Conservation (phyloP, 192 early-diverging fungal species). For the Thoreauomyces humboldtii region DNA sequence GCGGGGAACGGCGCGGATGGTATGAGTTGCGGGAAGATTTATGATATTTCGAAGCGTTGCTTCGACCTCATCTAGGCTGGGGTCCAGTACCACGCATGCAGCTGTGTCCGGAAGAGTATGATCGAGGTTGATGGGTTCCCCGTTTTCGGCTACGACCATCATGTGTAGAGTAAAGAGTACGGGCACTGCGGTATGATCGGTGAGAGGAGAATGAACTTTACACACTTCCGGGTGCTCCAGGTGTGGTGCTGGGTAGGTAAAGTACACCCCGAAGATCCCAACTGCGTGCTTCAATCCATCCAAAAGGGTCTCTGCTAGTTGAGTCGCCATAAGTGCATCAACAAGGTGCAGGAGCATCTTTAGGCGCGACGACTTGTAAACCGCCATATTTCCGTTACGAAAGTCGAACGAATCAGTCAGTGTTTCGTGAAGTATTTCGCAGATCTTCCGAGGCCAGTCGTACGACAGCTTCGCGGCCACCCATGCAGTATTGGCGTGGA, state of each 20-base stretch:
- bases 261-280: constrained; percentile 19
- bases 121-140: neutral
- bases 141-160: neutral
- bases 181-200: neutral
- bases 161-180: neutral
- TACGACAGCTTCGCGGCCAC: constrained; percentile 16
- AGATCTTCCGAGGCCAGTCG: constrained; percentile 26
- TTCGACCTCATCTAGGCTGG: neutral
- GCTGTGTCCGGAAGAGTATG: too few species aligned
- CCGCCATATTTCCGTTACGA: constrained; percentile 15
- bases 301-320: constrained; percentile 25
- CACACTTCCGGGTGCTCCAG: neutral
- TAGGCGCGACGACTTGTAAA: constrained; percentile 21
- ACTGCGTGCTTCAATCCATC: constrained; percentile 20
- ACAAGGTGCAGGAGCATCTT: constrained; percentile 28
- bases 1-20: constrained; percentile 6
- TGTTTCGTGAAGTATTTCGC: constrained; percentile 12
- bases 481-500: constrained; percentile 2
- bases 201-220: neutral
- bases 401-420: constrained; percentile 35
- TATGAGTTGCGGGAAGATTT: neutral
- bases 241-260: neutral
- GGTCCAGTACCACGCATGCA: constrained; percentile 1
- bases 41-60: neutral
- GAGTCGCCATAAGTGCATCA: constrained; percentile 29